These are phyloP conservation scores for Dioscorea alata DNA, from an alignment of 106 monocot species.

Conservation along the genomic window DNA sequence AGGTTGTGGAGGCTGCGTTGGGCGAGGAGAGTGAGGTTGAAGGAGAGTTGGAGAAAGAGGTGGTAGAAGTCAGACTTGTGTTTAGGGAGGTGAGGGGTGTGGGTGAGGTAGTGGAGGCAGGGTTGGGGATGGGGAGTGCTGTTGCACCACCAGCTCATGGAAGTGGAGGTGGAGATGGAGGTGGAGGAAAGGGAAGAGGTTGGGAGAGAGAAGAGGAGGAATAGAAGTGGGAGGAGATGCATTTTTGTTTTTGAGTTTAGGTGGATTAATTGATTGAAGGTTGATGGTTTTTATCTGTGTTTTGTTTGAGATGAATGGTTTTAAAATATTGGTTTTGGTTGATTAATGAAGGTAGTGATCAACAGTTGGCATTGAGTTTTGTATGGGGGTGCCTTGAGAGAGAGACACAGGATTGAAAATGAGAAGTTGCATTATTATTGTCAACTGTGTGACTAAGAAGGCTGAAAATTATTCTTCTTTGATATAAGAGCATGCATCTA, in stretches of 20 bases:
- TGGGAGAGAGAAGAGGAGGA: neutral
- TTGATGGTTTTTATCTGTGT: no score
- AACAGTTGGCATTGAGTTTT: no score
- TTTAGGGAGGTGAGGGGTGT: neutral
- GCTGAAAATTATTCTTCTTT: no score
- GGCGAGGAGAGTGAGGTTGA: constrained; percentile 8
- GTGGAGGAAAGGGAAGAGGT: neutral
- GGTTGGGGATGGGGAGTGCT: constrained; percentile 18
- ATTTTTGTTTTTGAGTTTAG: neutral
- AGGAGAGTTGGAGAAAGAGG: constrained; percentile 11
- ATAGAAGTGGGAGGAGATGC: constrained; percentile 36
- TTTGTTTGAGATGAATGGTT: no score
- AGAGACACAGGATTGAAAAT: no score
- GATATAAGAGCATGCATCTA: no score
- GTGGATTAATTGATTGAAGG: no score
- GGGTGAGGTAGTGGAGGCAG: constrained; percentile 30
- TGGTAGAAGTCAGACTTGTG: constrained; percentile 25
- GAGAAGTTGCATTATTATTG: no score
- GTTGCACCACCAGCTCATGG: constrained; percentile 22
- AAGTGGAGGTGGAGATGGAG: neutral
- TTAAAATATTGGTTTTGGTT: no score
- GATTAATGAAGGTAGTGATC: no score
- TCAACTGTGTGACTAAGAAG: no score
- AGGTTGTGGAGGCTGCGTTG: constrained; percentile 11
- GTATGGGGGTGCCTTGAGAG: no score